phyloP scores from a whole-genome alignment of 164 flowering plant species.

The Hamamelis virginiana region DNA sequence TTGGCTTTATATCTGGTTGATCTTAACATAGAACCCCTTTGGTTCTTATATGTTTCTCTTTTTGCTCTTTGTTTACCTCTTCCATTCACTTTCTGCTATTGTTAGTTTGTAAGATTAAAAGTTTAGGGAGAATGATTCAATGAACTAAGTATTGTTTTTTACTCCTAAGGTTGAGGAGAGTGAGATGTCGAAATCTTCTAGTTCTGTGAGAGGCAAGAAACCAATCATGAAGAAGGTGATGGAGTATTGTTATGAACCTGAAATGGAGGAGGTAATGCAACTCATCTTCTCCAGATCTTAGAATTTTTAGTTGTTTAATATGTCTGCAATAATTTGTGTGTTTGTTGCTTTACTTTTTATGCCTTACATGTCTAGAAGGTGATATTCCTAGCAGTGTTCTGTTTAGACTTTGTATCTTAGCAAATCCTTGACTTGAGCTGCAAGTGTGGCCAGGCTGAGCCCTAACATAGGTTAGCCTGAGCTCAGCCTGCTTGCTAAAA shows the following conservation, averaged over 20 bases:
- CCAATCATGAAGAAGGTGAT: conserved; percentile 63
- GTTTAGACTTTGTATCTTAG: background rate
- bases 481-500: background rate
- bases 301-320: conserved; percentile 5
- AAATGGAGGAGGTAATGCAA: conserved; percentile 91
- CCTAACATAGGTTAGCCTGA: background rate
- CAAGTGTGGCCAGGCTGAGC: background rate
- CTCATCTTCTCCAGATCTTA: background rate
- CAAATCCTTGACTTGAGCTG: background rate
- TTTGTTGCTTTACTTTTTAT: too few relatives aligned
- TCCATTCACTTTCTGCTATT: background rate
- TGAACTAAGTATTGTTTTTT: background rate
- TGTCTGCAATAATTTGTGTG: background rate
- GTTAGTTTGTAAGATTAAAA: background rate
- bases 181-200: conserved; percentile 56
- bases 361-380: background rate
- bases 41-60: background rate
- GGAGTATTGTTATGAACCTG: conserved; percentile 98
- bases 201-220: conserved; percentile 65
- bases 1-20: background rate
- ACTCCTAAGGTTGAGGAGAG: conserved; percentile 62
- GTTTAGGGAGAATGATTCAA: background rate
- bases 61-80: background rate
- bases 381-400: background rate
- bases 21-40: background rate